Base-by-base conservation (phyloP, 2,329 filamentous ascomycete genomes). In the Elsinoe arachidis region DNA sequence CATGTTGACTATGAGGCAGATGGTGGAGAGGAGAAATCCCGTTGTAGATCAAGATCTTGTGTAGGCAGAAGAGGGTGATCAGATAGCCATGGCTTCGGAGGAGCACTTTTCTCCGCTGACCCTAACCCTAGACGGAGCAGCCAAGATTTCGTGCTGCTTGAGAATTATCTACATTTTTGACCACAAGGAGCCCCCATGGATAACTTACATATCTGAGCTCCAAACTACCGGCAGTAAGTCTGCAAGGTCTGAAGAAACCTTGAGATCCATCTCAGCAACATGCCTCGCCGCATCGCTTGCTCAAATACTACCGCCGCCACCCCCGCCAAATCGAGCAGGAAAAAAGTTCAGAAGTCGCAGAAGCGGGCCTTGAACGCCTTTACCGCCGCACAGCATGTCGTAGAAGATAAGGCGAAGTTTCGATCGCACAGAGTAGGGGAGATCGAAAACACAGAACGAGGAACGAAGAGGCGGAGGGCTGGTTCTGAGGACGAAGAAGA, bases 281-380 rank as follows among this genome's bases (percentile, higher is more conserved):
- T 78, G 76, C 72, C 75, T 53, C 70, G 72, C 4, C 70, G 76
- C 64, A 65, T 77, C 57, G 69, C 76, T 9, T 67, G 75, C 37
- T 63, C 65, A 2, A 64, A 54, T 14, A 57, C 73, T n/a, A 60
- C 68, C 33, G 62, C 62, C 56, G 57, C 64, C 5, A 66, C 68
- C 53, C 55, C 65, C 70, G 1, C 63, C 70, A 58, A 65, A 43
- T 33, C 54, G 30, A 49, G 30, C 43, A 47, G 41, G n/a, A 43
- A 46, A 39, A 56, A 56, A 15, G 19, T 19, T 26, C 43, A 70
- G 74, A 76, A 70, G 63, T 71, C 76, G 54, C 74, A 73, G 52
- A 84, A 82, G 63, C 76, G 80, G 59, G 75, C 74, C 7, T 73
- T 84, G 37, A 78, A 87, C 69, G 85, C 85, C 19, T 81, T 85